Base-by-base conservation (phyloP, 2,329 filamentous ascomycete species). In the Drechslerella dactyloides region DNA sequence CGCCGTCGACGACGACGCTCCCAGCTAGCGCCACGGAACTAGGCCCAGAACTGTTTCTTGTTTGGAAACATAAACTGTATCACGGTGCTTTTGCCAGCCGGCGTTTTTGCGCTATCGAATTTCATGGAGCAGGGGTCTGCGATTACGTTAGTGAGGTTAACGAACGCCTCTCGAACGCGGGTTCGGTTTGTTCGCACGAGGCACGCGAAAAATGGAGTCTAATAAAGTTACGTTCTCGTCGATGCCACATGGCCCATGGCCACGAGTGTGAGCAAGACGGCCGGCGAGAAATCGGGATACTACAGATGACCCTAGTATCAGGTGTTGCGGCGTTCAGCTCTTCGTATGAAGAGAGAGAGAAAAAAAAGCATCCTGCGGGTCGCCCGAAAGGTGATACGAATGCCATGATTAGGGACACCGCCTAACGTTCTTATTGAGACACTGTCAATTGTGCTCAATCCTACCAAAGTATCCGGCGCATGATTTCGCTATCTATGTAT, bases 401-500 rank as follows among this genome's bases (percentile, higher is more conserved):
- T 61, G 60, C 60, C 60, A 60, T 60, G 50, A 48, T 54, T 53
- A 53, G 52, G 35, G 27, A 59, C 21, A 51, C 23, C 23, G 40
- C 48, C 27, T 11, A 24, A 48, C n/a, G 48, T 27, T 59, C 48
- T 42, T 57, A 55, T 70, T 64, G 58, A 72, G 60, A 72, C 60
- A 72, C 42, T 50, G 33, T 70, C 46, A 21, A 17, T 23, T 48
- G 27, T 33, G 55, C 60, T 65, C 50, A 65, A 72, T 65, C 59
- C 23, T 56, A 50, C 55, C 68, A 72, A 72, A 72, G 60, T 72
- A 65, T 72, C 68, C 68, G 68, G 60, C 60, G 68, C 68, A 72
- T 65, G 60, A 60, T 72, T 72, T 72, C 42, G 42, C 55, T 65
- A 61, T 72, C 60, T 61, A 60, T 33, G 27, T 33, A 33, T 33